Evolutionary conservation across 2,329 filamentous ascomycete species (phyloP).

Genomic region (Monosporascus cannonballus): DNA sequence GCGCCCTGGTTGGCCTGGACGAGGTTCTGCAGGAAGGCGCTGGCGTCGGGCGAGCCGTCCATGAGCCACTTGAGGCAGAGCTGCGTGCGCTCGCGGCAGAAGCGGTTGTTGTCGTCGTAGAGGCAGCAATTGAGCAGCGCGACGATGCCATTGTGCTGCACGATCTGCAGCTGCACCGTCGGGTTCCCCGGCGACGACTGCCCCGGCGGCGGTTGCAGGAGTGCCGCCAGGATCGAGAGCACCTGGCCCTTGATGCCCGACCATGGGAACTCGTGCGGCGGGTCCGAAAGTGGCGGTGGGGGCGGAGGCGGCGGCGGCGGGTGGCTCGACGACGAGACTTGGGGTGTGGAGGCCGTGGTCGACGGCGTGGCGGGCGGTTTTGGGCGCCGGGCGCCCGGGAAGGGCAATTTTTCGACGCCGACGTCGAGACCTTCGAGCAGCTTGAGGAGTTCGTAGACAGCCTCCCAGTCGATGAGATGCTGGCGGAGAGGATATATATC

Average conservation of each 20-base stretch:
- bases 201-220: constrained; percentile 74
- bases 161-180: constrained; percentile 80
- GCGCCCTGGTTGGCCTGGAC: constrained; percentile 29
- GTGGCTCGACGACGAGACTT: constrained; percentile 23
- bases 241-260: constrained; percentile 84
- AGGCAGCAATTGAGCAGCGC: constrained; percentile 82
- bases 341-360: constrained; percentile 22
- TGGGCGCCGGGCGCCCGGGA: constrained; percentile 39
- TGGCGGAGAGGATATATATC: constrained; percentile 79
- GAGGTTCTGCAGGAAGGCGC: constrained; percentile 63
- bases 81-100: constrained; percentile 85
- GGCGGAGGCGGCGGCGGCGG: constrained; percentile 37
- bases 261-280: constrained; percentile 60
- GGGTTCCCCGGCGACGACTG: constrained; percentile 58
- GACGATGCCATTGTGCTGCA: constrained; percentile 79
- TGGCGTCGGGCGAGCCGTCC: constrained; percentile 68
- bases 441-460: constrained; percentile 81
- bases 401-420: constrained; percentile 76
- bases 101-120: constrained; percentile 90
- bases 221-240: constrained; percentile 79
- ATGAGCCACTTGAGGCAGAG: constrained; percentile 81
- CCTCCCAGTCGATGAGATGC: constrained; percentile 86
- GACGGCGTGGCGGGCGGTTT: constrained; percentile 29
- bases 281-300: constrained; percentile 52
- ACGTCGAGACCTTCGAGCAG: constrained; percentile 82